Conservation (phyloP, 768 basidiomycete genomes). For the Cantharellus cinnabarinus region DNA sequence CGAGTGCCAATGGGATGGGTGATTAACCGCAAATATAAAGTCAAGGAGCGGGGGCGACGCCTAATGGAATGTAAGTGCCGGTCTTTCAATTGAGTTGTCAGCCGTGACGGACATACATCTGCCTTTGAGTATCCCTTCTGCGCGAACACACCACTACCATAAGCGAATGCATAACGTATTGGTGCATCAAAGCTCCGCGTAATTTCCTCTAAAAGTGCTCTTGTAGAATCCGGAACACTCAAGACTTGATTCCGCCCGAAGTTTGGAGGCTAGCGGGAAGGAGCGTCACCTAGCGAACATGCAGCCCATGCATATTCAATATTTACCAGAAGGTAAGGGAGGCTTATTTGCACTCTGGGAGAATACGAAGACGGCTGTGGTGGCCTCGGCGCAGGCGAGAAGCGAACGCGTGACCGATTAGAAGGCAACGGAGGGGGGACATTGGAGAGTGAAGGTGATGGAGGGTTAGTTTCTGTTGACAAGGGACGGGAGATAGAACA, state of each 20-base stretch:
- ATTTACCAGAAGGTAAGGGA: neutral
- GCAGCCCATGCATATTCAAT: neutral
- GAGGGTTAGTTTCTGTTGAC: neutral
- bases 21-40: conserved; percentile 90
- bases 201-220: conserved; percentile 60
- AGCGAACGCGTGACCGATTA: neutral
- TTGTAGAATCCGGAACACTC: conserved; percentile 56
- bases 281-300: neutral
- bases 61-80: neutral
- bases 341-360: neutral
- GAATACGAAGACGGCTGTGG: neutral
- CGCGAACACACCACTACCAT: conserved; percentile 88
- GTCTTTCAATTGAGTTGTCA: conserved; percentile 2
- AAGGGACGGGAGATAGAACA: neutral
- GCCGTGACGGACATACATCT: neutral
- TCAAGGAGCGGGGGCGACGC: conserved; percentile 65
- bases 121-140: conserved; percentile 50
- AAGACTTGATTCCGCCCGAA: conserved; percentile 73
- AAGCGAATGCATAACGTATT: conserved; percentile 92
- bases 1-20: conserved; percentile 81
- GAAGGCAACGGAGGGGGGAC: neutral
- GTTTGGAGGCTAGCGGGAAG: neutral
- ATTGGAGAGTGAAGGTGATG: neutral
- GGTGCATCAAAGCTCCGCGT: conserved; percentile 71
- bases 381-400: neutral